Percentiles rank a stretch among this genome's conserved stretches.
These are phyloP conservation scores for Coccomyxa subellipsoidea DNA, from an alignment of 163 green algal genomes.

Conservation along the genomic window DNA sequence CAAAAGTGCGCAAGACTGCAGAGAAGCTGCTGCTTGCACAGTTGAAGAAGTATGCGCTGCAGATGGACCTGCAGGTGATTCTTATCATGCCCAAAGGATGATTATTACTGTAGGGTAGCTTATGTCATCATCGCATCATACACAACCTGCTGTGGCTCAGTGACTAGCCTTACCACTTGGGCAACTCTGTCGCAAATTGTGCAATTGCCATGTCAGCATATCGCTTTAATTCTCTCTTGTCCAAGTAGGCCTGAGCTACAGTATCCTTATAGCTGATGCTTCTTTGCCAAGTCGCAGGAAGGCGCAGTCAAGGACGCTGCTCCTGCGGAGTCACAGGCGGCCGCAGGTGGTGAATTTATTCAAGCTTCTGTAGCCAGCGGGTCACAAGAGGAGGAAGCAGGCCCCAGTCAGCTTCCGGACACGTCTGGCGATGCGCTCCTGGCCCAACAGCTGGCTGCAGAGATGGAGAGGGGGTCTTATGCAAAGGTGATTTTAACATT, in stretches of 20 bases:
- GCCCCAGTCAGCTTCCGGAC: background rate
- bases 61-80: background rate
- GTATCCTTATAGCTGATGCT: too few species aligned
- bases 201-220: too few species aligned
- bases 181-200: too few species aligned
- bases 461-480: background rate
- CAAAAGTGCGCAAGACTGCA: constrained; percentile 69
- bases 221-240: too few species aligned
- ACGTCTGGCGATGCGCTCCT: background rate
- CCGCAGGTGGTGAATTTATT: background rate
- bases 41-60: constrained; percentile 63
- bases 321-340: background rate
- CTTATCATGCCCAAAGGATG: too few species aligned
- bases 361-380: too few species aligned
- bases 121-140: too few species aligned
- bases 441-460: background rate
- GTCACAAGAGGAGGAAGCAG: constrained; percentile 1
- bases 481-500: background rate
- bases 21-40: constrained; percentile 94
- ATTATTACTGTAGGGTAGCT: too few species aligned
- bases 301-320: background rate
- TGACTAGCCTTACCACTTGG: too few species aligned
- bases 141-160: too few species aligned
- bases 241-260: too few species aligned
- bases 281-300: too few species aligned